Conservation (phyloP, 2,329 filamentous ascomycete species). For the Exophiala viscosa region DNA sequence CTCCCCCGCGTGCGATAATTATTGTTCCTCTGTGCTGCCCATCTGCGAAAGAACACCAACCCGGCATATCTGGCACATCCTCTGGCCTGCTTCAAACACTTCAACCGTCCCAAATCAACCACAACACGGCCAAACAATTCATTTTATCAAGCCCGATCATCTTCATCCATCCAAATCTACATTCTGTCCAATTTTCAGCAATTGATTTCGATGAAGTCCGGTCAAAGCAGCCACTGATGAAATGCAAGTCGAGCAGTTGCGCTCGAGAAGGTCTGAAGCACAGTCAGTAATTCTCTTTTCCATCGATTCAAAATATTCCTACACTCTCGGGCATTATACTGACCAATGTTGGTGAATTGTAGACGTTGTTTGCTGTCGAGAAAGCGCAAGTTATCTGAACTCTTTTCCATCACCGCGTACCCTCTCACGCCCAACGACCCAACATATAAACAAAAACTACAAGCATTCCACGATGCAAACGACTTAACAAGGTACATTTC, state of each 20-base stretch:
- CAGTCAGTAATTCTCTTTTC: conserved; percentile 42
- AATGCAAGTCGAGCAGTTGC: conserved; percentile 43
- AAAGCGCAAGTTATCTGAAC: conserved; percentile 85
- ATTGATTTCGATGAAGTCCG: conserved; percentile 50
- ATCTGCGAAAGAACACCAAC: background rate
- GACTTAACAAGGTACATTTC: conserved; percentile 54
- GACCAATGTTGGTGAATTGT: conserved; percentile 37
- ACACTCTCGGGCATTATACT: conserved; percentile 31
- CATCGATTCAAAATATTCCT: conserved; percentile 28
- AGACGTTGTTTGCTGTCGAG: conserved; percentile 67
- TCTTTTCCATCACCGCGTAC: conserved; percentile 74
- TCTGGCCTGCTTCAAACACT: conserved; percentile 11
- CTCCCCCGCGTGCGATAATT: background rate
- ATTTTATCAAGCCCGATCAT: conserved; percentile 43
- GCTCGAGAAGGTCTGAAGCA: conserved; percentile 49
- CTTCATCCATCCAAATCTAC: conserved; percentile 40
- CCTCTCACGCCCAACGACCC: conserved; percentile 51
- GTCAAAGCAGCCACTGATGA: conserved; percentile 24
- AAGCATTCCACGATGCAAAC: conserved; percentile 55
- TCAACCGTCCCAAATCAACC: conserved; percentile 33
- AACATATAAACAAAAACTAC: conserved; percentile 50
- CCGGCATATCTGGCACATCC: conserved; percentile 11
- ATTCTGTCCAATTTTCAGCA: conserved; percentile 40
- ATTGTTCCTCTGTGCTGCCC: background rate
- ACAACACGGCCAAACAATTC: conserved; percentile 42